Base-by-base conservation (phyloP, 192 early-diverging fungal species). In the Diversispora eburnea region DNA sequence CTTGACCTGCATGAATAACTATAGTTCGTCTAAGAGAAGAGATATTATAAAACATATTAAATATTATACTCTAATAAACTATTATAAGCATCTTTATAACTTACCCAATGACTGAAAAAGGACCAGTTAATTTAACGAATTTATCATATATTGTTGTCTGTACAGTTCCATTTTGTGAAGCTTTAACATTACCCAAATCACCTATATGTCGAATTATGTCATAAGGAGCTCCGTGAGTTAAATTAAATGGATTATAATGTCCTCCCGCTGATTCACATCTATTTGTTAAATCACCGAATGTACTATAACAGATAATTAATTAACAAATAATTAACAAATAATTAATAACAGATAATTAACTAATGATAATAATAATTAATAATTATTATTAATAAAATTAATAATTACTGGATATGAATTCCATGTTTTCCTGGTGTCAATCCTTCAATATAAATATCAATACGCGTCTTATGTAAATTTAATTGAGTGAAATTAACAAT, bases 111-210 rank as follows among this genome's bases (percentile, higher is more conserved):
- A 95, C 82, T 75, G 85, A 87, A 82, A 87, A 83, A 52, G 75
- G 78, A 81, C 94, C 95, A 78, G 88, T 85, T 71, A 95, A 86
- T 70, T 87, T 84, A 77, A 97, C 72, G 74, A 87, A 85, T n/a
- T 64, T 66, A 78, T 95, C 93, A 60, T 77, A 62, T 65, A 83
- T 75, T 51, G 82, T 82, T 47, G 86, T 64, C 45, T 77, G 76
- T 58, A 86, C 89, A 67, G 75, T 81, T 58, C 93, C 90, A 60
- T 86, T 72, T 12, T 76, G 76, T 13, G 80, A 75, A 45, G 86
- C 90, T 33, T 46, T 76, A 60, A 97, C 73, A 84, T 97, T 97
- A 75, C 95, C 95, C 67, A 97, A 87, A 80, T 97, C 95, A 74
- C 95, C 95, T 42, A 88, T 87, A 83, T 97, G 95, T 65, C 93